Base-by-base conservation (phyloP, 352 stramenopile species). In the Globisporangium mamillatum region DNA sequence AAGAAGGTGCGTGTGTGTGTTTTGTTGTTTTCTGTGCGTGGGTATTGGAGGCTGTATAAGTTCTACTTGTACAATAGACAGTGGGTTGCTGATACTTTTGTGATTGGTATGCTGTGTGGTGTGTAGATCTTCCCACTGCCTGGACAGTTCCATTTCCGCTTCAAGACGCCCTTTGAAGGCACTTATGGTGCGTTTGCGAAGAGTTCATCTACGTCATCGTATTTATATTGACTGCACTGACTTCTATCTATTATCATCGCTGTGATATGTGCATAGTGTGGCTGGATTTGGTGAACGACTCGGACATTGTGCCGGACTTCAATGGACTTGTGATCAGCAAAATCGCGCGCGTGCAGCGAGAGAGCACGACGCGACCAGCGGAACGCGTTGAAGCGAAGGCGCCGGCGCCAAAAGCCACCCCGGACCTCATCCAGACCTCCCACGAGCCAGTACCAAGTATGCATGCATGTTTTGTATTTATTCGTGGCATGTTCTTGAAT, bases 141-240 rank as follows among this genome's bases (percentile, higher is more conserved):
- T 16, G 88, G 88, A 1, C 78, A 90, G 53, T 95, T 93, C 68
- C 88, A 95, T 52, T 95, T 93, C 66, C 85, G 88, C 66, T 95
- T 95, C 72, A 95, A 95, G 71, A 92, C 85, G 44, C 73, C 84
- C 34, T 95, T 95, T 59, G 88, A 95, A 66, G 86, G 88, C 56
- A 95, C 88, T 44, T 95, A 93, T 44, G 88, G 88, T 94, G 34
- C 38, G 76, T 71, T 32, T 12, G 12, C 2, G 16, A 14, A 48
- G 38, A 48, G 54, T 22, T 32, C 22, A 14, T 41, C 2, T 41
- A 41, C 9, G 3, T 41, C 38, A 20, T 20, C 7, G 14, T 46
- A 46, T 32, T 32, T 32, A 32, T 46, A 16, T 7, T 46, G 38
- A 20, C 14, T 20, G 38, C 18, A 16, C 29, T 71, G 38, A 53